Evolutionary conservation across 257 asterid species (phyloP).

Genomic region (Solanum microdontum): DNA sequence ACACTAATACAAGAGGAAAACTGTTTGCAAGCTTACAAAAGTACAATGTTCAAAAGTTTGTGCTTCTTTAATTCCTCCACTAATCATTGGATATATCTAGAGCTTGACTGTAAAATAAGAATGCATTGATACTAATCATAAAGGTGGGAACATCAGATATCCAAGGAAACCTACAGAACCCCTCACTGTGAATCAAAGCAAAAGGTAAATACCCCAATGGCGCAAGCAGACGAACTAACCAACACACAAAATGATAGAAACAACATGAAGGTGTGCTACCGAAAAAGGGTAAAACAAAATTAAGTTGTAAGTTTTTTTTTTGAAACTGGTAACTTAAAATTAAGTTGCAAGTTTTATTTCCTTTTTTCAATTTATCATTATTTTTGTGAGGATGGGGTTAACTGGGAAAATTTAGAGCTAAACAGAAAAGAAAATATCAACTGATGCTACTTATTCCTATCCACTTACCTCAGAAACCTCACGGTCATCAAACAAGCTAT

Average conservation of each 20-base stretch:
- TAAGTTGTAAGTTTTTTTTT: background rate
- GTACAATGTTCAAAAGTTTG: background rate
- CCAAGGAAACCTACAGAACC: background rate
- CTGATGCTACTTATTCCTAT: background rate
- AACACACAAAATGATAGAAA: background rate
- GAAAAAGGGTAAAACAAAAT: background rate
- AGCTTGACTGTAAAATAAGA: background rate
- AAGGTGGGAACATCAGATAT: background rate
- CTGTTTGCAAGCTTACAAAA: background rate
- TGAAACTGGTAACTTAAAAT: background rate
- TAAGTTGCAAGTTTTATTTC: background rate
- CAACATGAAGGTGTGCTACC: background rate
- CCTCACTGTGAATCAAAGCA: background rate
- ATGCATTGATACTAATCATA: background rate
- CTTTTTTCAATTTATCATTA: background rate
- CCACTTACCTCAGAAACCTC: constrained; percentile 81
- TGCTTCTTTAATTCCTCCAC: background rate
- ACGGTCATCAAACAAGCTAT: constrained; percentile 72
- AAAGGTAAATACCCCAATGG: background rate
- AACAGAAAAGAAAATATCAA: background rate
- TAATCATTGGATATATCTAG: background rate
- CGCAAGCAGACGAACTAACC: background rate
- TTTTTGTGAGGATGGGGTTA: background rate
- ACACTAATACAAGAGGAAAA: background rate
- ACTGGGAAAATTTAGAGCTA: background rate